phyloP scores from a whole-genome alignment of 2,329 filamentous ascomycete species.

The Fonsecaea multimorphosa region DNA sequence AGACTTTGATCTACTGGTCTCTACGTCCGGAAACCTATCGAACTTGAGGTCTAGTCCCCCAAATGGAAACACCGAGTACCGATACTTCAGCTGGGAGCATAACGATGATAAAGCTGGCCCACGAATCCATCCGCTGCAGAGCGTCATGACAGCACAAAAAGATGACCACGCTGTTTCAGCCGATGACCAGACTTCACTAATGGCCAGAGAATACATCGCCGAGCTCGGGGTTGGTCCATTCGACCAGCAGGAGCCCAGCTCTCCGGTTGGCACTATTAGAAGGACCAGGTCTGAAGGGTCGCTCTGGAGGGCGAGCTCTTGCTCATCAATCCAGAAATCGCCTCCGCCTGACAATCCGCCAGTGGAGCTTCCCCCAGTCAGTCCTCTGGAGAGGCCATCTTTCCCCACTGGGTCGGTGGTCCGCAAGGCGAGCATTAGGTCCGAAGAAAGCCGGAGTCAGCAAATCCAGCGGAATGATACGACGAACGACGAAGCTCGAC shows the following conservation, averaged over 20 bases:
- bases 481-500: background rate
- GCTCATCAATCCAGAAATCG: slow-evolving; percentile 22
- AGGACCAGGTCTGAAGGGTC: slow-evolving; percentile 28
- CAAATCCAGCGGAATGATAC: background rate
- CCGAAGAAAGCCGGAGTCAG: background rate
- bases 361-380: slow-evolving; percentile 9
- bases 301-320: slow-evolving; percentile 21
- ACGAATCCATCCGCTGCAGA: slow-evolving; percentile 13
- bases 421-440: slow-evolving; percentile 13
- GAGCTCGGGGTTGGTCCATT: slow-evolving; percentile 37
- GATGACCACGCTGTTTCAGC: background rate
- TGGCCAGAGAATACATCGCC: slow-evolving; percentile 40
- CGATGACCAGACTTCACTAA: slow-evolving; percentile 27
- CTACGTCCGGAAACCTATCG: background rate
- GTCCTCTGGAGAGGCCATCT: slow-evolving; percentile 12
- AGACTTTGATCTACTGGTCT: slow-evolving; percentile 14
- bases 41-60: background rate
- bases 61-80: slow-evolving; percentile 4
- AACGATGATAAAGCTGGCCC: slow-evolving; percentile 14
- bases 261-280: slow-evolving; percentile 21
- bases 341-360: background rate
- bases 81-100: slow-evolving; percentile 29
- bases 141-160: slow-evolving; percentile 8
- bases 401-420: slow-evolving; percentile 31
- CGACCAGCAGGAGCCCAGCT: slow-evolving; percentile 12